Evolutionary conservation across 2,329 filamentous ascomycete species (phyloP), one percentile per base, ranked within the genome.

Genomic region (Phialophora expanda): DNA sequence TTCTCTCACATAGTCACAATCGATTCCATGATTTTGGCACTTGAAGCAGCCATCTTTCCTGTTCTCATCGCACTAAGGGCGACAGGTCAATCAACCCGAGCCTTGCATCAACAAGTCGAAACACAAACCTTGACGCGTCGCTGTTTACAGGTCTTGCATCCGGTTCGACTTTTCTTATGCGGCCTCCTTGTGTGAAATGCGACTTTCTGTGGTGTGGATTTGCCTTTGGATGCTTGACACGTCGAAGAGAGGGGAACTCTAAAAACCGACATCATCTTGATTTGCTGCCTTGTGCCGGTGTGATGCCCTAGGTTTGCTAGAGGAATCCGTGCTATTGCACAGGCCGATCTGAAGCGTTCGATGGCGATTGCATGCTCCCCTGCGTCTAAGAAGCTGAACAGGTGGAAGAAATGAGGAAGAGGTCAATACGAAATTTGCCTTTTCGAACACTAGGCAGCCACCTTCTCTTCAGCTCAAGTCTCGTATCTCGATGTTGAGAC

Each of bases 121-220:
- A 51, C 22, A 51, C 48, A 26, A 51, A 65, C 66, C 62, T 67
- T 67, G 56, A 69, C 56, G 34, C 62, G 61, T 48, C 67, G 58
- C 32, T 59, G 57, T 34, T 69, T 69, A 46, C 67, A 69, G 17
- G 54, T 62, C 46, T 28, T 64, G 53, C 67, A 69, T 3, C 67
- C 67, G 1, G 34, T 26, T 6, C 67, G 57, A 28, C 61, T 65
- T 38, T 69, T 69, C 32, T 46, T 67, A 38, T 69, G 67, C 30
- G 65, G 56, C 55, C 58, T 66, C 48, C 67, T 63, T 22, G 60
- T 55, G 57, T 57, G 57, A 38, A 66, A 38, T 6, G 41, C n/a
- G 22, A 38, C 30, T 32, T 38, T 53, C 54, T 64, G 14, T 30
- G 34, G 26, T 48, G 14, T 54, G 12, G 44, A 22, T 12, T n/a